These are phyloP conservation scores for Aureobasidium sp. DNA, from an alignment of 2,329 filamentous ascomycete genomes.

Conservation along the genomic window DNA sequence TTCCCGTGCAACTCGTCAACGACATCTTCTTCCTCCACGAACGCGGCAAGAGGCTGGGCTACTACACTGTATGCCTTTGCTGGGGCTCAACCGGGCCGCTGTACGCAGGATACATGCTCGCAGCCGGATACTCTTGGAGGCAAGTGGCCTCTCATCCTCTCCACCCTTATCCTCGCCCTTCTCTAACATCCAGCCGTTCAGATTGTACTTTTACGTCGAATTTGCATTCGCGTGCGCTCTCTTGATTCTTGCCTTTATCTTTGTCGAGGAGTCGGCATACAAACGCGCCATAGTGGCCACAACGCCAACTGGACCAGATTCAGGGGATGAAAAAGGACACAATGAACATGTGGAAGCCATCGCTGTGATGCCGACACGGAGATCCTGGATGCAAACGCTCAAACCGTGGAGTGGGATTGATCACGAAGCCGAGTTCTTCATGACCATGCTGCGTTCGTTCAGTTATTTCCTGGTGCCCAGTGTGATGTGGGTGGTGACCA, in stretches of 20 bases:
- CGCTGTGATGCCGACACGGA: constrained; percentile 21
- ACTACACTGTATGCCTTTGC: constrained; percentile 51
- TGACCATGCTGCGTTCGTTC: constrained; percentile 27
- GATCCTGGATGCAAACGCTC: constrained; percentile 24
- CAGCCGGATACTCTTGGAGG: constrained; percentile 49
- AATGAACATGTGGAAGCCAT: constrained; percentile 21
- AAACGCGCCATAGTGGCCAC: constrained; percentile 18
- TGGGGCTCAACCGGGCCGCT: constrained; percentile 48
- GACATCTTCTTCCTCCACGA: constrained; percentile 42
- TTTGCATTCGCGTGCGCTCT: constrained; percentile 43
- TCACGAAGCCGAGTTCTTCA: constrained; percentile 28
- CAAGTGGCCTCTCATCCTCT: not conserved
- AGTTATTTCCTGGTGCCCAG: constrained; percentile 30
- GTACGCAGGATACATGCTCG: constrained; percentile 53
- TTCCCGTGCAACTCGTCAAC: constrained; percentile 40
- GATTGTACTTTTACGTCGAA: constrained; percentile 52
- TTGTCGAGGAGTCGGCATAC: constrained; percentile 54
- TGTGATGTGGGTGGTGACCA: constrained; percentile 30
- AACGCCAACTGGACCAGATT: not conserved
- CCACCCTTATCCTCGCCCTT: too few species aligned
- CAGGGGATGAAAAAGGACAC: constrained; percentile 16
- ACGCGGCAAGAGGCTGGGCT: constrained; percentile 44
- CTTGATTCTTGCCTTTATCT: constrained; percentile 44
- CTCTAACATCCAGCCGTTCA: not conserved
- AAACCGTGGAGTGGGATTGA: constrained; percentile 28